Base-by-base conservation (phyloP, 257 asterid genomes). In the Jacaranda copaia region DNA sequence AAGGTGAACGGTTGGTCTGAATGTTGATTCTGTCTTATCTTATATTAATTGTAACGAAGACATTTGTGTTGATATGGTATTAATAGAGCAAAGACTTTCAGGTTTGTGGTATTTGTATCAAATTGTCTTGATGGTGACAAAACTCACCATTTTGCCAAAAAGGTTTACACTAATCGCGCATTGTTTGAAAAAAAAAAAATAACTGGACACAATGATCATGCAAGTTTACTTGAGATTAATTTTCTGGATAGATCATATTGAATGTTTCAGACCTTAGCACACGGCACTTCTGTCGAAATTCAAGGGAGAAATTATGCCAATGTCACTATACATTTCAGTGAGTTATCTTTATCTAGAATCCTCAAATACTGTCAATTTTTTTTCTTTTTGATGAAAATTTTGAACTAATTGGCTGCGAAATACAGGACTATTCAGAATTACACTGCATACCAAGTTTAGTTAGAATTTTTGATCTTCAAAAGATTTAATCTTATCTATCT, bases 1-100 rank as follows among this genome's bases (percentile, higher is more conserved):
- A 20, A 16, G 62, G 49, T 61, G 80, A 77, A 19, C 51, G 82
- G 85, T 78, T 74, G 83, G 84, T 83, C 61, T 32, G 72, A 43
- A 48, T 46, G 72, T 75, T 66, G 60, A 73, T 49, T 66, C 57
- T 52, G 79, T 76, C 66, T 66, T 35, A 46, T 58, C 52, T 83
- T 40, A n/a, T n/a, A 65, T 77, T 38, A 58, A 80, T 82, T 78
- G 70, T 79, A 40, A 68, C 62, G 62, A 79, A 45, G 84, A 56
- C 87, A 76, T 76, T 9, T 80, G 87, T 77, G 40, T 62, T 70
- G 0, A 64, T 79, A 43, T 70, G 52, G 58, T 16, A 38, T 5
- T 5, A 10, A 25, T 70, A 11, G 42, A 76, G 65, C 66, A 45
- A 52, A 13, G 76, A n/a, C 36, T 51, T 18, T 73, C 7, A 68